Conservation (phyloP, 345 rosid genomes). For the Melastoma malabathricum region DNA sequence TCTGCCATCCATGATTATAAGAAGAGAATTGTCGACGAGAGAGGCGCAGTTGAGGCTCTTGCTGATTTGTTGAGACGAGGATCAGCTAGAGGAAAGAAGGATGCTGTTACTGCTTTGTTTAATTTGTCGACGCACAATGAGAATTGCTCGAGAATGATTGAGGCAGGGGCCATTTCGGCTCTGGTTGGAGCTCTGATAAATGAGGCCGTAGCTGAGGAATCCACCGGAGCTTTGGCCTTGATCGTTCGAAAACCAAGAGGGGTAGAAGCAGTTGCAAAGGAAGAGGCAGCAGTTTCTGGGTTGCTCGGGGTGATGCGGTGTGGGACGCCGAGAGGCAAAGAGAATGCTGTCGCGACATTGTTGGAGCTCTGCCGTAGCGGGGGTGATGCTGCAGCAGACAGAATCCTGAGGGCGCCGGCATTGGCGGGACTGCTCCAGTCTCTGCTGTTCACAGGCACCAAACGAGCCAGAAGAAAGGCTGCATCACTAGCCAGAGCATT, state of each 20-base stretch:
- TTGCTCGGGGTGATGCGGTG: constrained; percentile 74
- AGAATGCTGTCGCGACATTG: constrained; percentile 85
- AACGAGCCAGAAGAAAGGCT: constrained; percentile 87
- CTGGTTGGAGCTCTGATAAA: constrained; percentile 52
- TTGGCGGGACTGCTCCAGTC: constrained; percentile 66
- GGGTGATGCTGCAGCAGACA: constrained; percentile 59
- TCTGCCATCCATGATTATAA: constrained; percentile 87
- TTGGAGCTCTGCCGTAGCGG: constrained; percentile 81
- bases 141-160: constrained; percentile 65
- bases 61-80: constrained; percentile 57
- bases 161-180: constrained; percentile 65
- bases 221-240: constrained; percentile 80
- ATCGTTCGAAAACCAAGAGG: constrained; percentile 72
- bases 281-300: constrained; percentile 55
- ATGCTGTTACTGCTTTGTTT: constrained; percentile 82
- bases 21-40: constrained; percentile 63
- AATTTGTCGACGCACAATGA: constrained; percentile 77
- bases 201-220: constrained; percentile 86
- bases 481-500: constrained; percentile 89
- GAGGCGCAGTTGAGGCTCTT: constrained; percentile 60
- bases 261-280: constrained; percentile 63
- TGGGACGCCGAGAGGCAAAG: constrained; percentile 90
- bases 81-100: constrained; percentile 81
- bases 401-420: constrained; percentile 64
- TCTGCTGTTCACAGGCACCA: constrained; percentile 78